Base-by-base conservation (phyloP, 2,329 filamentous ascomycete species). In the Nigrospora oryzae region DNA sequence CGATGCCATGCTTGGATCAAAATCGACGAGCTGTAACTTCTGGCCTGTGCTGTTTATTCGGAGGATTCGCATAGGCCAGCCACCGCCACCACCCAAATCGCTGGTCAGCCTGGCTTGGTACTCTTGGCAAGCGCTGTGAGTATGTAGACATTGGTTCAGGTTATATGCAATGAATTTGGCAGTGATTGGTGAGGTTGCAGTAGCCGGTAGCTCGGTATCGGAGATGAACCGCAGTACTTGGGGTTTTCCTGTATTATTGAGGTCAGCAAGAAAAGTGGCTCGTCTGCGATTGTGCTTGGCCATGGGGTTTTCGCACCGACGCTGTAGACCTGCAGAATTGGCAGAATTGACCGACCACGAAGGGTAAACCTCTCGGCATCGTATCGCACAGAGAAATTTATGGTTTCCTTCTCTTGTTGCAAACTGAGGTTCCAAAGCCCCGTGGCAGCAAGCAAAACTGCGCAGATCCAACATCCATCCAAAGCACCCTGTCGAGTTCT, bases 151-250 rank as follows among this genome's bases (percentile, higher is more conserved):
- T 3, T 44, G 13, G 5, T 30, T 34, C 31, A 47, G 17, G 19
- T 36, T 23, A n/a, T 17, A 8, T 30, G 41, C 40, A 28, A 42
- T 44, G 38, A 47, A 47, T 11, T 44, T 42, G 42, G 15, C 16
- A 3, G 42, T 37, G 2, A 12, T 34, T 3, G 42, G 12, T 11
- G 42, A 44, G 10, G 13, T 7, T 42, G 42, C 41, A 5, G 6
- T 34, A 11, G 15, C 15, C 12, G 46, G 36, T 4, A 47, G 11
- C 11, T 45, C 46, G 8, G n/a, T 23, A 14, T 32, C 38, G 6
- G 16, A 19, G 5, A 41, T 28, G 13, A 45, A 30, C n/a, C 42
- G 23, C 17, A 33, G 33, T 28, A 41, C 31, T 19, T 31, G 35
- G 13, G 46, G 38, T 7, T 45, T 34, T 19, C 35, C 46, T 47